Evolutionary conservation across 352 stramenopile genomes (phyloP), one percentile per base, ranked within the genome.

Genomic region (Pythium phragmitis): DNA sequence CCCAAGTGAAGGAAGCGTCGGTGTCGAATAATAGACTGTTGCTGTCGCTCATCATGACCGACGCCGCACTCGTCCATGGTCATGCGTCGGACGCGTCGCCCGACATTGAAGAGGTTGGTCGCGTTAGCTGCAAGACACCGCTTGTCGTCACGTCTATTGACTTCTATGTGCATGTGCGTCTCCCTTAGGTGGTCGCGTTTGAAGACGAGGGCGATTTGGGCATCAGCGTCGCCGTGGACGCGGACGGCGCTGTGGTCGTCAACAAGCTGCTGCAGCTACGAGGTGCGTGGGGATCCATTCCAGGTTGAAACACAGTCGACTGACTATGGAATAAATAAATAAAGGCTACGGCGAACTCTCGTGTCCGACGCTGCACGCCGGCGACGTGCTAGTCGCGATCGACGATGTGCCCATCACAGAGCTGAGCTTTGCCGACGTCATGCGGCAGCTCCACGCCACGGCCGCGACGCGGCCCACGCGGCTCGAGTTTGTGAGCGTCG

Each of bases 341-440:
- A n/a, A 54, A 79, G 72, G 73, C 13, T 73, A 74, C 21, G 70
- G 48, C 0, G 71, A 81, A 41, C 39, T 71, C 1, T 62, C 52
- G 36, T 77, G 53, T 49, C 69, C 74, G 43, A 64, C 64, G 23
- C 63, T 81, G 13, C 26, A 56, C 11, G 41, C 39, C 19, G 74
- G 74, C 17, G 72, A 79, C 13, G 64, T 82, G 30, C 60, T 82
- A 14, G 71, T 82, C 5, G 53, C 71, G 19, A 67, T 79, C 49
- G 70, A 75, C 51, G 37, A 49, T 7, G 39, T 47, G 19, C 33
- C 58, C 12, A 45, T 77, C 3, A 23, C 58, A 1, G 60, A 67
- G 3, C 34, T 68, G 19, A 34, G 53, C 4, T 81, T 79, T 53
- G 19, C 46, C 1, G 65, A 73, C 14, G 60, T 79, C 36, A 79